Base-by-base conservation (phyloP, 768 basidiomycete species). In the Pisolithus microcarpus region DNA sequence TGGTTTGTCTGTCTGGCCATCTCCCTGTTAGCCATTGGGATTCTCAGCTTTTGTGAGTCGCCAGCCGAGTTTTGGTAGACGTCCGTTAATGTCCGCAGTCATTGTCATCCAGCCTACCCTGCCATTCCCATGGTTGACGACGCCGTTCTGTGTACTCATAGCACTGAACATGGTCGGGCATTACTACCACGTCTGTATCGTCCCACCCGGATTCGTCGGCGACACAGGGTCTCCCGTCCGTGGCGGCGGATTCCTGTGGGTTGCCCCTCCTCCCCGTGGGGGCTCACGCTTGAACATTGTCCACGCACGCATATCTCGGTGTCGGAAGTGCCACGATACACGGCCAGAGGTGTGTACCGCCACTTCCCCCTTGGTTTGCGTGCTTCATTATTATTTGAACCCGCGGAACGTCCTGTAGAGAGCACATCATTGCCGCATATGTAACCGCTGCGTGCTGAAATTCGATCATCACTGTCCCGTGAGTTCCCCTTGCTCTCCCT, bases 391-490 rank as follows among this genome's bases (percentile, higher is more conserved):
- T 49, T 43, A 44, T 36, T 34, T 49, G 50, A 42, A 59, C 59
- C 21, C 63, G 42, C 38, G 47, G 42, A 50, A 34, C 52, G 43
- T 50, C 51, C 46, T 55, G 46, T 66, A 95, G 92, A 82, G 93
- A 70, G 78, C 93, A 8, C 93, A 97, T 64, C 93, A 95, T 67
- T 96, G 93, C 69, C 78, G 84, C 23, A 85, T 96, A 62, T 96
- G 93, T 65, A 90, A 91, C 58, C 79, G 77, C 47, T 96, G 93
- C 61, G 82, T 96, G 24, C 65, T 97, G 42, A 92, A 92, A 63
- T 93, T 84, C 63, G 91, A 92, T 61, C 91, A 92, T 59, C 91
- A 92, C 65, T 92, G 91, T 70, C 89, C 90, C 51, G 88, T 91
- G 63, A 66, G 87, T 82, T 34, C 34, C 18, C 44, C 44, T 11